Percentiles rank a stretch among this genome's conserved stretches.
These are phyloP conservation scores for Chamaenerion angustifolium DNA, from an alignment of 345 rosid species.

Conservation along the genomic window DNA sequence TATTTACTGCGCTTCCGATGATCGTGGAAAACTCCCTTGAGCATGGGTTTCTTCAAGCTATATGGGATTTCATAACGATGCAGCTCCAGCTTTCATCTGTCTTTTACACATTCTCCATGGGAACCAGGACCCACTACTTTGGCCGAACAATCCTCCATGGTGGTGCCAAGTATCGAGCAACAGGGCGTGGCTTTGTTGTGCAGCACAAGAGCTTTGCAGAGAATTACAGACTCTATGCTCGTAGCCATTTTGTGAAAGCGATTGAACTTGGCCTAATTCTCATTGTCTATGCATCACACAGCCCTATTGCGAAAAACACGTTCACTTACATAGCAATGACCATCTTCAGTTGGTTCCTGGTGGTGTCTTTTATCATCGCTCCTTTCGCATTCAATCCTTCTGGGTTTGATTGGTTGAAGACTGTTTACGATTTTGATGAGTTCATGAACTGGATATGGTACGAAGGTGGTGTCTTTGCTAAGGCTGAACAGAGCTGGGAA, in stretches of 20 bases:
- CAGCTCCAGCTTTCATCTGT: conserved; percentile 89
- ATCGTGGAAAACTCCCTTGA: conserved; percentile 88
- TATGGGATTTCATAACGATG: conserved; percentile 96
- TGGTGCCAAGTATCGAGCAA: conserved; percentile 94
- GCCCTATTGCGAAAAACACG: conserved; percentile 60
- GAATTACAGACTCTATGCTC: conserved; percentile 73
- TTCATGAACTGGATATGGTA: conserved; percentile 89
- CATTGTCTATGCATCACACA: conserved; percentile 62
- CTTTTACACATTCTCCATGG: conserved; percentile 94
- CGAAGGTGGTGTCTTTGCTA: conserved; percentile 65
- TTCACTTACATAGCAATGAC: conserved; percentile 75
- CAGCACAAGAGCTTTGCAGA: conserved; percentile 90
- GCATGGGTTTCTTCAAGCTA: conserved; percentile 82
- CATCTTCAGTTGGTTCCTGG: conserved; percentile 80
- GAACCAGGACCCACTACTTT: conserved; percentile 90
- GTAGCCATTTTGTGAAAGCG: conserved; percentile 80
- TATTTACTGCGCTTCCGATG: conserved; percentile 96
- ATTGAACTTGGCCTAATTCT: conserved; percentile 78
- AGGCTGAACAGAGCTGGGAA: conserved; percentile 92
- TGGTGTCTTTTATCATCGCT: conserved; percentile 66
- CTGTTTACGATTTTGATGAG: conserved; percentile 83
- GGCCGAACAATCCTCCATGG: conserved; percentile 96
- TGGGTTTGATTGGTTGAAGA: conserved; percentile 91
- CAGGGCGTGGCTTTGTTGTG: conserved; percentile 95
- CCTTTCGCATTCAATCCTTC: conserved; percentile 89